Evolutionary conservation across 805 yeast species (phyloP), one percentile per base, ranked within the genome.

Genomic region (Teunomyces kruisii): DNA sequence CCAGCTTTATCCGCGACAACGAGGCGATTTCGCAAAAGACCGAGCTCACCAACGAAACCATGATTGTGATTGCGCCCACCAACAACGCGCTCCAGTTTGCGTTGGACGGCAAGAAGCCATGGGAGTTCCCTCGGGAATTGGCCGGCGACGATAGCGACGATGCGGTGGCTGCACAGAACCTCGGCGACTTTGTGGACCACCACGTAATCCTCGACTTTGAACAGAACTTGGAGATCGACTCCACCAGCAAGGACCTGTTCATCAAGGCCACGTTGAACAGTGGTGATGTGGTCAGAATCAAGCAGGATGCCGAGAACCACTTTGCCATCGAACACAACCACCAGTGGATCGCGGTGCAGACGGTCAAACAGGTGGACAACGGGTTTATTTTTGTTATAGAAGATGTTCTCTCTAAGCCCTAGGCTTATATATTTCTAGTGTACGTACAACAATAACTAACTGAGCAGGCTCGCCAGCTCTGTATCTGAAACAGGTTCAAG

Each of bases 1-100:
- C 89, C 2, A 77, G 83, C 1, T 86, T 87, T 58, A 65, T 85
- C n/a, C 75, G 96, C 47, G 87, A 85, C 54, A 72, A 80, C 56
- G 65, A 74, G 12, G 75, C 69, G 9, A 57, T 84, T 22, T 73
- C 78, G 24, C 45, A 56, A 14, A 72, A 75, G 49, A 75, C 85
- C 50, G 81, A 76, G 47, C 63, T 71, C 46, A 60, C 65, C 12
- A 53, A 59, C n/a, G 64, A 68, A 26, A 54, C 71, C 67, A 45
- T 77, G 51, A 64, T 87, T 16, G 75, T 88, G 6, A 76, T 88
- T 56, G 88, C 95, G 2, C 96, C 96, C 6, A 70, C 80, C 2
- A 80, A 88, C 56, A 63, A 61, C 9, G 91, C 88, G 3, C 56
- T 72, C 16, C 45, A 51, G 14, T 40, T 43, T 12, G 60, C 65